Evolutionary conservation across 306 rosid genomes (phyloP).

Genomic region (Prunus mira): DNA sequence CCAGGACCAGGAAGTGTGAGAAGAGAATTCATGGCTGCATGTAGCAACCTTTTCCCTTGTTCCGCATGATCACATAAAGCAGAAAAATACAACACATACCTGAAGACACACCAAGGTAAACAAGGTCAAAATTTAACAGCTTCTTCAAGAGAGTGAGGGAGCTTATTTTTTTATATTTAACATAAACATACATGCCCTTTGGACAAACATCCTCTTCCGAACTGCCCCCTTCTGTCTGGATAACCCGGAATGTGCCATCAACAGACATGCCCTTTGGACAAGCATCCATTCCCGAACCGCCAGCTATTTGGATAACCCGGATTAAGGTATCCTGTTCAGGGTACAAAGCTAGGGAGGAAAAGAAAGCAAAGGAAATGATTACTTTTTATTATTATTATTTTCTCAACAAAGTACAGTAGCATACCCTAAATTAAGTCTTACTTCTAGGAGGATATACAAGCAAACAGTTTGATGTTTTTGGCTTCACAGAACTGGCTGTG

Average conservation of each 20-base stretch:
- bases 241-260: too few species aligned
- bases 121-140: slow-evolving; percentile 26
- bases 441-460: slow-evolving; percentile 87
- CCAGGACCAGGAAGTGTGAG: slow-evolving; percentile 45
- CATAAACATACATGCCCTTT: slow-evolving; percentile 60
- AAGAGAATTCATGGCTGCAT: slow-evolving; percentile 60
- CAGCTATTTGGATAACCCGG: slow-evolving; percentile 76
- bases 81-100: slow-evolving; percentile 73
- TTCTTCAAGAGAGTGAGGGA: slow-evolving; percentile 5
- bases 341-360: slow-evolving; percentile 49
- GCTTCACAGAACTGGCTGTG: slow-evolving; percentile 61
- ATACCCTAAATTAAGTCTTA: slow-evolving; percentile 36
- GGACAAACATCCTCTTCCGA: too few species aligned
- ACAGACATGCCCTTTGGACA: slow-evolving; percentile 41
- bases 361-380: slow-evolving; percentile 20
- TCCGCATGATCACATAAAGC: slow-evolving; percentile 58
- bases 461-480: slow-evolving; percentile 54
- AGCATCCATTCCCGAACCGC: slow-evolving; percentile 49
- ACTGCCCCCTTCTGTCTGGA: too few species aligned
- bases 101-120: slow-evolving; percentile 33
- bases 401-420: slow-evolving; percentile 15
- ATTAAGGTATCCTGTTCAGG: slow-evolving; percentile 71
- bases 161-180: neutral
- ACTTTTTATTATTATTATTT: neutral
- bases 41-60: slow-evolving; percentile 62